Base-by-base conservation (phyloP, 192 early-diverging fungal species). In the Coemansia sp. region DNA sequence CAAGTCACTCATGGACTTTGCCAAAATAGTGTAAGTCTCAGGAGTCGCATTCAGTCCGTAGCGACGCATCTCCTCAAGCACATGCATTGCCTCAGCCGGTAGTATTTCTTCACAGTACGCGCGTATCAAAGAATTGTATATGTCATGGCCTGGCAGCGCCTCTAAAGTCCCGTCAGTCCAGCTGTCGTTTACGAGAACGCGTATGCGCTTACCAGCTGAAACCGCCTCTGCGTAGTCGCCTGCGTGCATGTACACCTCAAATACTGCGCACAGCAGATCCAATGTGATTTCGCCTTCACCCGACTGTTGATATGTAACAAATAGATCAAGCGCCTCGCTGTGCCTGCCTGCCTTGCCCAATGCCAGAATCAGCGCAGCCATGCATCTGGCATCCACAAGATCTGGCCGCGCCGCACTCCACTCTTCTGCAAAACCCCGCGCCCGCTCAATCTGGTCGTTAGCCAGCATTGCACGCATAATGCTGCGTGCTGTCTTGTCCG, bases 31-130 rank as follows among this genome's bases (percentile, higher is more conserved):
- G 46, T 82, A 82, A 8, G 75, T 76, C 33, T 77, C 65, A 0
- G 80, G 42, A 17, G 64, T 68, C 1, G 80, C 80, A 21, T 77
- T 67, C 21, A 76, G 20, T 22, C 27, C 27, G 63, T 68, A 68
- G 32, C 55, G 59, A 54, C 80, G 80, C 80, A 82, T 82, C 61
- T 82, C 80, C 59, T 82, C 80, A 23, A 82, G 51, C 53, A 77
- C 64, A 9, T 64, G 68, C 51, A 82, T 58, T 5, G 75, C 80
- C 32, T 82, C 80, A 11, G 61, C 59, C 6, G 69, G 53, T 65
- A 68, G 54, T n/a, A 50, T 54, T 30, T 69, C 46, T 23, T 74
- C 71, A 54, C 74, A 74, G 52, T 76, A 77, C 1, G 75, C 80
- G 17, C 54, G 67, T 39, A 82, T 57, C 75, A 82, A 59, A 21